Evolutionary conservation across 129 eudicot genomes (phyloP), one percentile per base, ranked within the genome.

Genomic region (Dittrichia graveolens): DNA sequence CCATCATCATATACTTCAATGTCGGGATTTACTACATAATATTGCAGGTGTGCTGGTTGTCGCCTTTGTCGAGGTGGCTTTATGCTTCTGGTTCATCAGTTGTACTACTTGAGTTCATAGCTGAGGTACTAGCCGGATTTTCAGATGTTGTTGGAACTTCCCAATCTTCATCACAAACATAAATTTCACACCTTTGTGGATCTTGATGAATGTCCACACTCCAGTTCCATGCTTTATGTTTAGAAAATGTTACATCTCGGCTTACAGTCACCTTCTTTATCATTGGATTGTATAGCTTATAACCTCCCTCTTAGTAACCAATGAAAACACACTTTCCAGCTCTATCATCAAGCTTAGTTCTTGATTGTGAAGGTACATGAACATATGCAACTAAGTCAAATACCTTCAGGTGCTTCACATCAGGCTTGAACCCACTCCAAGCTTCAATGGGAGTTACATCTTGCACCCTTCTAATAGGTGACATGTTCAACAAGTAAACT

Each of bases 1-100:
- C 57, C 71, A 18, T 66, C 71, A 66, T 66, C 71, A 65, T 65
- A 10, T 44, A 65, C 50, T 38, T 31, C 39, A 19, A 38, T n/a
- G 41, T 62, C 68, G 7, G 3, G 45, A 41, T n/a, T 43, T 39
- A 62, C 68, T 34, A 39, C 68, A 41, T 38, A 61, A 38, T 61
- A 45, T 35, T 35, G 67, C 4, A 61, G 12, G 39, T 34, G 44
- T 6, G 10, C 7, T 62, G 68, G 47, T 62, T 8, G 61, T 54
- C 61, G 37, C 4, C 5, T 42, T 42, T 5, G 46, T 5, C 7
- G 46, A 4, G 2, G 46, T 5, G 46, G 6, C 46, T 0, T 7
- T 1, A 42, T 42, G 8, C 34, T 54, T 18, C 38, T 2, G 61
- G 37, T 11, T 54, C 38, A 15, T 54, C 61, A 16, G 4, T 6